Percentiles rank a stretch among this genome's conserved stretches.
Conservation (phyloP, 225 moss, liverwort and hornwort species). For the Bryum argenteum region DNA sequence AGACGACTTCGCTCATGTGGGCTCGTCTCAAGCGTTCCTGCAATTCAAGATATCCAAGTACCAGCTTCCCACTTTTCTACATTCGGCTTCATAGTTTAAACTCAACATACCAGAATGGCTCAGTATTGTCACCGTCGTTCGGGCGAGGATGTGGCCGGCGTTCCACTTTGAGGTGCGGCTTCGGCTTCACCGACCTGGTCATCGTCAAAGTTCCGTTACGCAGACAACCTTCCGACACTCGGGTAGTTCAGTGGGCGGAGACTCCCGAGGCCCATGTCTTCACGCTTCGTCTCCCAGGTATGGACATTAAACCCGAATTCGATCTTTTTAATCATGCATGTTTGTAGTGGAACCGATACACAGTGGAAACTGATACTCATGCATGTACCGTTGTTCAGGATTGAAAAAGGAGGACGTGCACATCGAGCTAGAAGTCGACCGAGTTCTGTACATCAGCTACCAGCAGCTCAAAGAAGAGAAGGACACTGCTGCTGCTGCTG, state of each 20-base stretch:
- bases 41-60: background rate
- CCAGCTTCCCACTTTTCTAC: too few species aligned
- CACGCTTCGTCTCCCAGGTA: constrained; percentile 41
- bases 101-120: constrained; percentile 11
- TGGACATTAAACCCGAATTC: background rate
- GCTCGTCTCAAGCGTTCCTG: background rate
- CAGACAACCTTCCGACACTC: constrained; percentile 19
- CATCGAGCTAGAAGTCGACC: constrained; percentile 24
- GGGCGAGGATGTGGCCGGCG: constrained; percentile 29
- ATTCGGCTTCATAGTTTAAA: background rate
- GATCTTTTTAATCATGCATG: background rate
- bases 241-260: constrained; percentile 17
- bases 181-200: constrained; percentile 30
- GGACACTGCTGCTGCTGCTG: too few species aligned
- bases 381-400: background rate
- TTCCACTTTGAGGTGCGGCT: background rate
- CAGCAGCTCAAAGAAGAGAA: constrained; percentile 28
- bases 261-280: constrained; percentile 20
- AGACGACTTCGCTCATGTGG: background rate
- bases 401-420: too few species aligned
- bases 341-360: background rate
- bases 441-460: constrained; percentile 27
- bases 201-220: constrained; percentile 21
- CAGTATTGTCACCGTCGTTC: constrained; percentile 31
- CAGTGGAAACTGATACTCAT: too few species aligned